A percentile compares a stretch with the other conserved stretches of the same genome.
phyloP scores from a whole-genome alignment of 2,329 filamentous ascomycete species.

The Neopestalotiopsis clavispora region DNA sequence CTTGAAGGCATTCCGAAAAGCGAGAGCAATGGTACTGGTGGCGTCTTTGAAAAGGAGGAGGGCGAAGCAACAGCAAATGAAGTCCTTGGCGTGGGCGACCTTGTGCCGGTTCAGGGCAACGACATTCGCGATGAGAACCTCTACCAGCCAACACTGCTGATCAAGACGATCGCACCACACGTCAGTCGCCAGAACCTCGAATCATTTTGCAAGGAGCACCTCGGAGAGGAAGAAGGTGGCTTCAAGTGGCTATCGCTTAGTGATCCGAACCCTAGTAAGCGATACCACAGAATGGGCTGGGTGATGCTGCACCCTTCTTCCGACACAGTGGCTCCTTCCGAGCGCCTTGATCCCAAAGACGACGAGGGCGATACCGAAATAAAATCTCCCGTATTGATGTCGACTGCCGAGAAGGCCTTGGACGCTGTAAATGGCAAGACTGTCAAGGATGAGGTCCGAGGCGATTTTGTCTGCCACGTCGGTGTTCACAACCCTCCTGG shows the following conservation, averaged over 20 bases:
- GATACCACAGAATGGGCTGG: slow-evolving; percentile 98
- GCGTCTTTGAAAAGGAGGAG: slow-evolving; percentile 90
- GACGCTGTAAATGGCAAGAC: slow-evolving; percentile 98
- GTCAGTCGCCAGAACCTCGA: slow-evolving; percentile 94
- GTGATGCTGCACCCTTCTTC: slow-evolving; percentile 88
- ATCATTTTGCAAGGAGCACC: slow-evolving; percentile 90
- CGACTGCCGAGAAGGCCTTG: slow-evolving; percentile 82
- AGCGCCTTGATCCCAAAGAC: slow-evolving; percentile 76
- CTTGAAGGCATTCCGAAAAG: slow-evolving; percentile 93
- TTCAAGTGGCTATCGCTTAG: slow-evolving; percentile 96
- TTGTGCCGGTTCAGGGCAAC: slow-evolving; percentile 81
- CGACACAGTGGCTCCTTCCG: slow-evolving; percentile 67
- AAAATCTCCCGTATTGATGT: slow-evolving; percentile 51
- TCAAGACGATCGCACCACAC: slow-evolving; percentile 97
- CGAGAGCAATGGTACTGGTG: slow-evolving; percentile 86
- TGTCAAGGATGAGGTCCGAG: slow-evolving; percentile 89
- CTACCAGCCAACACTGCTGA: slow-evolving; percentile 88
- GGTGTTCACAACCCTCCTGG: slow-evolving; percentile 91
- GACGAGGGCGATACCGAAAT: slow-evolving; percentile 64
- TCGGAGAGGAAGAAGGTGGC: slow-evolving; percentile 88
- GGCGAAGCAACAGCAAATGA: slow-evolving; percentile 93
- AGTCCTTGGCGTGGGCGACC: slow-evolving; percentile 88
- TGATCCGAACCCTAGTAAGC: slow-evolving; percentile 95
- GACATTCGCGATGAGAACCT: slow-evolving; percentile 90
- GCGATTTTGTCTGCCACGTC: slow-evolving; percentile 97